Base-by-base conservation (phyloP, 176 grass and related monocot genomes). In the Ensete glaucum region DNA sequence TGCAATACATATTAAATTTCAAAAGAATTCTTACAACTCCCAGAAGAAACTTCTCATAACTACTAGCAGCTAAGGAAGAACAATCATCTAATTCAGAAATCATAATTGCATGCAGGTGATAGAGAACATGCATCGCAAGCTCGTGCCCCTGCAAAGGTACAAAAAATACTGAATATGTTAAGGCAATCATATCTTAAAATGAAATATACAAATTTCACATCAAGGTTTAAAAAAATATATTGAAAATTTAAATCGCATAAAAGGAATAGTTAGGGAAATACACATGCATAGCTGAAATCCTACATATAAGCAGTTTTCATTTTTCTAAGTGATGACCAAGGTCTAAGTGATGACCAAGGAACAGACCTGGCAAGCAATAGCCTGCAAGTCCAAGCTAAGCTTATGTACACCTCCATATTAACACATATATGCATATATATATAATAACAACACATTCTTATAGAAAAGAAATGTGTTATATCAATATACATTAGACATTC, bases 1-100 rank as follows among this genome's bases (percentile, higher is more conserved):
- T 43, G 20, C 71, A 74, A 52, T 8, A 17, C 62, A 62, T n/a
- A 60, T 60, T 15, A 60, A 7, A 60, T 15, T 60, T 60, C 17
- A 19, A 60, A 71, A 27, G 68, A 6, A 70, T 82, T 71, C 88
- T 97, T 81, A 97, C 93, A 82, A 99, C 77, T 88, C 88, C 91
- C 52, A 89, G 80, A 80, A 99, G 89, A 82, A 99, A 99, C 62
- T 87, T 89, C 81, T 99, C 96, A 10, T 99, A 99, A 82, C 82
- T 57, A 78, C 82, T 81, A 67, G 85, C 81, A 84, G 77, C 70
- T 57, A 71, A 83, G 65, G 64, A 63, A 62, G 84, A 91, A 80
- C 66, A 68, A 77, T 76, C 82, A 34, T 80, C 55, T 34, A 60
- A 76, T 80, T 91, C 83, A 79, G 82, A 75, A 71, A 78, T 23